These are phyloP conservation scores for barrel medic (Medicago truncatula) DNA, from an alignment of 306 rosid genomes.

Conservation along the genomic window DNA sequence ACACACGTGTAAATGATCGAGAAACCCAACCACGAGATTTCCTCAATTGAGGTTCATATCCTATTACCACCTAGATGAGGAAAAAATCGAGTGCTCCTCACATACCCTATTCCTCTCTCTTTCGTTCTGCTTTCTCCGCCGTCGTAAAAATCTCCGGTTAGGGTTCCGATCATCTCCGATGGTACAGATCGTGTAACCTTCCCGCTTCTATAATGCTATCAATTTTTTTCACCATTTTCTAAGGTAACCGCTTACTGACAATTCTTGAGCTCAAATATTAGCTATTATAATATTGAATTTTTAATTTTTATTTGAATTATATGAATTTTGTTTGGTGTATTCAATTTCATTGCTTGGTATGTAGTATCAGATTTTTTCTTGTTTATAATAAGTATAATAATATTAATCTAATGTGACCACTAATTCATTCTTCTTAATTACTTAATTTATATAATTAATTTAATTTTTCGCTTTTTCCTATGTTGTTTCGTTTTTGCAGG, in stretches of 20 bases:
- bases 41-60: slow-evolving; percentile 29
- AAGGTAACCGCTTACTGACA: slow-evolving; percentile 32
- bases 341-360: slow-evolving; percentile 34
- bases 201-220: slow-evolving; percentile 16
- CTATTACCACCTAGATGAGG: slow-evolving; percentile 20
- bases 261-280: slow-evolving; percentile 32
- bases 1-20: slow-evolving; percentile 41
- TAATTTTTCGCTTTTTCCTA: neutral
- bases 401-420: slow-evolving; percentile 26
- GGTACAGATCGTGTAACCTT: slow-evolving; percentile 37
- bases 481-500: slow-evolving; percentile 40
- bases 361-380: neutral
- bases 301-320: slow-evolving; percentile 27
- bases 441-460: neutral
- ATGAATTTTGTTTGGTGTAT: slow-evolving; percentile 9
- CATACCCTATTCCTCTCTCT: slow-evolving; percentile 34
- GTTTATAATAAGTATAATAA: neutral
- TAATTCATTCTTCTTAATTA: slow-evolving; percentile 13
- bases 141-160: slow-evolving; percentile 35
- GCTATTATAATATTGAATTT: slow-evolving; percentile 26
- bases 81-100: slow-evolving; percentile 45
- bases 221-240: neutral
- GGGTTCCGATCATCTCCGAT: slow-evolving; percentile 25
- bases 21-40: slow-evolving; percentile 19
- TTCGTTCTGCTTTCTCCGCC: slow-evolving; percentile 20